phyloP scores from a whole-genome alignment of 2,329 filamentous ascomycete genomes.

The Gyromitra esculenta region DNA sequence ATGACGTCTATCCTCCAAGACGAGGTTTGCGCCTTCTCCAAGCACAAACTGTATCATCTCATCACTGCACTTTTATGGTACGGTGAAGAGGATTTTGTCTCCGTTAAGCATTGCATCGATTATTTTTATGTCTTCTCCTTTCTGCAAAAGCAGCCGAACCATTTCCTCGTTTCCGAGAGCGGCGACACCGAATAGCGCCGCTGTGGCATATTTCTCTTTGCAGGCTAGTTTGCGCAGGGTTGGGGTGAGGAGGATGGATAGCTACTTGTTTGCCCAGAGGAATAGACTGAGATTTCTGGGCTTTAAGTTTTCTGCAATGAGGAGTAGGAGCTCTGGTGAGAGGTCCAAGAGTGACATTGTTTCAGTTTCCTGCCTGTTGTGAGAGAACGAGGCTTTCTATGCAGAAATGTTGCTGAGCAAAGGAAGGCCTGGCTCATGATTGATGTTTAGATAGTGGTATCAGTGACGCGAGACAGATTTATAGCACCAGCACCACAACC shows the following conservation, averaged over 20 bases:
- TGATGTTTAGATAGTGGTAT: too few species aligned
- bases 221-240: not conserved
- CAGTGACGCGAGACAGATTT: too few species aligned
- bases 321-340: not conserved
- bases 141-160: slow-evolving; percentile 2
- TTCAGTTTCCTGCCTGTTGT: not conserved
- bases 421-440: too few species aligned
- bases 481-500: too few species aligned
- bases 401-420: too few species aligned
- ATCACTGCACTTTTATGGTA: not conserved
- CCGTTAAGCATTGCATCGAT: not conserved
- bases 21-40: slow-evolving; percentile 21
- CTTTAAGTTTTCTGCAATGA: slow-evolving; percentile 11
- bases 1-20: slow-evolving; percentile 4
- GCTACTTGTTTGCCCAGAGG: slow-evolving; percentile 1
- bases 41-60: slow-evolving; percentile 12
- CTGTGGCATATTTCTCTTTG: not conserved
- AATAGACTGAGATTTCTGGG: slow-evolving; percentile 3
- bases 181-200: slow-evolving; percentile 1
- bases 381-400: too few species aligned
- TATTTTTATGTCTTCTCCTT: not conserved
- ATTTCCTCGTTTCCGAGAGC: not conserved
- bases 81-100: not conserved
- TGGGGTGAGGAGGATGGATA: slow-evolving; percentile 4
- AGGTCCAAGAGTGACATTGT: slow-evolving; percentile 8